Percentiles rank a stretch among this genome's conserved stretches.
Conservation (phyloP, 306 rosid genomes). For the Vigna hirtella region DNA sequence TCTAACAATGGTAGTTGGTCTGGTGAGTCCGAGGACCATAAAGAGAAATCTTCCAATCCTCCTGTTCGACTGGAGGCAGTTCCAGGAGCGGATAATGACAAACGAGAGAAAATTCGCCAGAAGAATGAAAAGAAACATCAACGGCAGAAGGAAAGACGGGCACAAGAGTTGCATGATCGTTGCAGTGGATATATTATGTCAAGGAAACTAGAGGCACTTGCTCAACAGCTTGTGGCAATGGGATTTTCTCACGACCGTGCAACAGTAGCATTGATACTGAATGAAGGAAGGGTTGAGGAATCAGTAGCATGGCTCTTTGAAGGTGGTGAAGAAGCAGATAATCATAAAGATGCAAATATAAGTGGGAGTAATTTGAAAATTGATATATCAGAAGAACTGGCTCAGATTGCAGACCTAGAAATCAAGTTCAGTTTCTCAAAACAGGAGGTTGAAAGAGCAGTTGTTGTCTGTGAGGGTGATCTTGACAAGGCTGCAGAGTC, state of each 20-base stretch:
- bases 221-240: conserved; percentile 87
- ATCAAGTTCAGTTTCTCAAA: conserved; percentile 64
- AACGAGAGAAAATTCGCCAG: conserved; percentile 87
- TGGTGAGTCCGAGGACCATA: conserved; percentile 92
- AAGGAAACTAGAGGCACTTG: conserved; percentile 86
- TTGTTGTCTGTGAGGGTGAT: conserved; percentile 88
- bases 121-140: conserved; percentile 92
- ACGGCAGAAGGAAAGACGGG: conserved; percentile 90
- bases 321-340: conserved; percentile 68
- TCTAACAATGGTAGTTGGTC: conserved; percentile 95
- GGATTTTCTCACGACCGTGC: conserved; percentile 85
- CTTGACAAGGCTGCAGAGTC: conserved; percentile 78
- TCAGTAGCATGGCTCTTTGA: conserved; percentile 84
- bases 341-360: conserved; percentile 49
- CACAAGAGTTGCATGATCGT: conserved; percentile 86
- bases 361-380: conserved; percentile 69
- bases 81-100: conserved; percentile 88
- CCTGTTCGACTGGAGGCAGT: conserved; percentile 64
- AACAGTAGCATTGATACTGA: conserved; percentile 74
- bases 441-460: conserved; percentile 89
- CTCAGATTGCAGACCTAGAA: conserved; percentile 69
- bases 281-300: conserved; percentile 90
- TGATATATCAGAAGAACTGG: conserved; percentile 90
- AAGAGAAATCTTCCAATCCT: conserved; percentile 63
- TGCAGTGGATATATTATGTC: conserved; percentile 88